These are phyloP conservation scores for Grosmannia serpens DNA, from an alignment of 2,329 filamentous ascomycete species.

Conservation along the genomic window DNA sequence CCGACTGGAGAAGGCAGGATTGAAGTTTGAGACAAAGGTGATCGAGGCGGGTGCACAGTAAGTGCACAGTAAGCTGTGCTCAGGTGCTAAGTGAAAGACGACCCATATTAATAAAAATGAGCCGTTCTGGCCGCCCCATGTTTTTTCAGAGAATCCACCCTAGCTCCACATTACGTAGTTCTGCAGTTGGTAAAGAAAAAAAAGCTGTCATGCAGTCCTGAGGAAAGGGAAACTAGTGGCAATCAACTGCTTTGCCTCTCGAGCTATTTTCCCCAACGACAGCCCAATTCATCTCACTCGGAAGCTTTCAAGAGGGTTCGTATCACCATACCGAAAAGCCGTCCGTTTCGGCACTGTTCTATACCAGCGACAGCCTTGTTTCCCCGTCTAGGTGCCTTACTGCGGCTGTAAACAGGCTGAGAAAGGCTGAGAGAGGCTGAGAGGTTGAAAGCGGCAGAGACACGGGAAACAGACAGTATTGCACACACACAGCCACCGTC, in stretches of 20 bases:
- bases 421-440: neutral
- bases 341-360: neutral
- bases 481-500: neutral
- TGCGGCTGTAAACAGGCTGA: neutral
- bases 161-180: conserved; percentile 1
- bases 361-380: neutral
- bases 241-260: neutral
- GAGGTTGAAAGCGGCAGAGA: too few relatives aligned
- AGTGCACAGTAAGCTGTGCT: neutral
- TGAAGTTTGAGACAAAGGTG: conserved; percentile 47
- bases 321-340: neutral
- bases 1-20: conserved; percentile 46
- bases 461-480: neutral
- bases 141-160: neutral
- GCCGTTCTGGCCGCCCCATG: neutral
- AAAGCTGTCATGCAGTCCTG: neutral
- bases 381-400: neutral
- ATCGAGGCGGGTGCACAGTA: conserved; percentile 3
- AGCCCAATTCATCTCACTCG: neutral
- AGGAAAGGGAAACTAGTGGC: neutral
- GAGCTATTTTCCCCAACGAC: neutral
- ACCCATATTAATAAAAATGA: neutral
- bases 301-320: neutral
- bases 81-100: neutral
- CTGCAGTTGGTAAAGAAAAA: neutral